These are phyloP conservation scores for Chaetomium strumarium DNA, from an alignment of 2,329 filamentous ascomycete species.

Conservation along the genomic window DNA sequence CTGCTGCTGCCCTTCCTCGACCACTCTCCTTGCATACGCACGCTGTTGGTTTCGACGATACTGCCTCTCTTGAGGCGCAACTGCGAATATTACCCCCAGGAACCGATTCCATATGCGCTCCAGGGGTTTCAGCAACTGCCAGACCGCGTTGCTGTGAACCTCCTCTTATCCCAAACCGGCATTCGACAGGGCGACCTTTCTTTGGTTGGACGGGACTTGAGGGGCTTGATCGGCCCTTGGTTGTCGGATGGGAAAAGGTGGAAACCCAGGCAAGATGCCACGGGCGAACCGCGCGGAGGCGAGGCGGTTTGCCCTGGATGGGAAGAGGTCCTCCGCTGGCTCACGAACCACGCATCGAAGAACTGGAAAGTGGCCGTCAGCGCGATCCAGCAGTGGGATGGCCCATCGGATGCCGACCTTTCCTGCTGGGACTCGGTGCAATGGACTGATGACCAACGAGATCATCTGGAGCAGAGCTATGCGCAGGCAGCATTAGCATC, in stretches of 20 bases:
- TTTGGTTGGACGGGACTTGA: slow-evolving; percentile 57
- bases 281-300: slow-evolving; percentile 24
- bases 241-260: slow-evolving; percentile 59
- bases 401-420: slow-evolving; percentile 63
- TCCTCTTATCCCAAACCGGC: slow-evolving; percentile 55
- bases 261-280: slow-evolving; percentile 29
- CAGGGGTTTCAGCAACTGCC: slow-evolving; percentile 57
- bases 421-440: slow-evolving; percentile 53
- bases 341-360: slow-evolving; percentile 51
- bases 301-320: slow-evolving; percentile 52
- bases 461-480: slow-evolving; percentile 57
- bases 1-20: slow-evolving; percentile 64
- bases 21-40: slow-evolving; percentile 53
- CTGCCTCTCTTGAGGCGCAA: slow-evolving; percentile 64
- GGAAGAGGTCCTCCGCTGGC: slow-evolving; percentile 64
- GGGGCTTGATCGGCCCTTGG: slow-evolving; percentile 67
- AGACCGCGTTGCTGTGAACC: slow-evolving; percentile 52
- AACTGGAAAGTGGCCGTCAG: slow-evolving; percentile 58
- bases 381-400: slow-evolving; percentile 66
- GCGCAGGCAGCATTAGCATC: slow-evolving; percentile 61
- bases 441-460: slow-evolving; percentile 55
- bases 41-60: slow-evolving; percentile 63
- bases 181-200: slow-evolving; percentile 33
- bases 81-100: slow-evolving; percentile 61
- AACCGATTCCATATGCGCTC: slow-evolving; percentile 46